phyloP scores from a whole-genome alignment of 225 moss, liverwort and hornwort genomes.

The Polytrichum formosum region DNA sequence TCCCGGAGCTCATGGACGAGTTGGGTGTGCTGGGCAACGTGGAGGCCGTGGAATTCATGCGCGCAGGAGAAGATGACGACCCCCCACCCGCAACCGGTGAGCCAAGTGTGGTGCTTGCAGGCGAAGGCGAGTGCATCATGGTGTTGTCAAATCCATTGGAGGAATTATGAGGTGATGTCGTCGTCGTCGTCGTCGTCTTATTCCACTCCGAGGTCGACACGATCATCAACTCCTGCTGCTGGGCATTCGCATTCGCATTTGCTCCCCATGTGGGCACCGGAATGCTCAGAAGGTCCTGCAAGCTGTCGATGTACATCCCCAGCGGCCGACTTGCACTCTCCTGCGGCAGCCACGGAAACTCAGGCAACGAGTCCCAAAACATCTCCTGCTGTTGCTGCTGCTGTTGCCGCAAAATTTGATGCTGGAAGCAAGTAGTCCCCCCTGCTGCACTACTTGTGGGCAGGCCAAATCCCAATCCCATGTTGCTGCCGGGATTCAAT shows the following conservation, averaged over 20 bases:
- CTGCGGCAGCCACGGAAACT: constrained; percentile 34
- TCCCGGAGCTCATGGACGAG: constrained; percentile 53
- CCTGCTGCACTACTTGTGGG: constrained; percentile 1
- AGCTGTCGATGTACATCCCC: constrained; percentile 25
- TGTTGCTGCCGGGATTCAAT: too few relatives aligned
- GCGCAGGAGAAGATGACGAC: constrained; percentile 31
- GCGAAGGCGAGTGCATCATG: constrained; percentile 15
- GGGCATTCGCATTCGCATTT: too few relatives aligned
- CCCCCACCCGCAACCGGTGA: constrained; percentile 20
- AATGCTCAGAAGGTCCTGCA: constrained; percentile 34
- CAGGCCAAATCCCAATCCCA: constrained; percentile 5
- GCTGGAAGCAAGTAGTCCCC: neutral
- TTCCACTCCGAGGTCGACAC: too few relatives aligned
- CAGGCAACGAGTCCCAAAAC: constrained; percentile 34
- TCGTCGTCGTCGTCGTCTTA: neutral
- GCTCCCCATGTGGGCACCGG: constrained; percentile 4
- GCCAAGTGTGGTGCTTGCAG: constrained; percentile 7
- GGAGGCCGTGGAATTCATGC: constrained; percentile 42
- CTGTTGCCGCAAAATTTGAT: neutral
- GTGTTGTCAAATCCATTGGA: constrained; percentile 11
- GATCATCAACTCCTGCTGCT: too few relatives aligned
- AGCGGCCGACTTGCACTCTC: constrained; percentile 13
- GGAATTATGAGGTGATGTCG: constrained; percentile 1
- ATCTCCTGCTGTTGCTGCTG: constrained; percentile 14
- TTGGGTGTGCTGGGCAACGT: constrained; percentile 52